These are phyloP conservation scores for Fusarium protoensiforme DNA, from an alignment of 2,329 filamentous ascomycete species.

Conservation along the genomic window DNA sequence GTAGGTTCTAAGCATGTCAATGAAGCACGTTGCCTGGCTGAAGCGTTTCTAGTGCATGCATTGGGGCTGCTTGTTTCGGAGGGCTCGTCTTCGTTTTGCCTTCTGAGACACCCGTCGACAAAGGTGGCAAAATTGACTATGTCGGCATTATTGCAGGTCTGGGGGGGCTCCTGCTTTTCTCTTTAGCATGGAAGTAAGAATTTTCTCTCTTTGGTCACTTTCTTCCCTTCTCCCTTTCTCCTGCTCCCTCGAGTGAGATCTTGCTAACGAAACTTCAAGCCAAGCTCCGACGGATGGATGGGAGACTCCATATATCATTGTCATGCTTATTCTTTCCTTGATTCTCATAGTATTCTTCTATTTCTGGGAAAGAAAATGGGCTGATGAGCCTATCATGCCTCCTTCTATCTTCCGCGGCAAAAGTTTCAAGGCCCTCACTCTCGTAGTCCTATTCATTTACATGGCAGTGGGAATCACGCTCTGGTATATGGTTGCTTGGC, in stretches of 20 bases:
- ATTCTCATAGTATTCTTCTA: slow-evolving; percentile 45
- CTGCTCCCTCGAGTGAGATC: not conserved
- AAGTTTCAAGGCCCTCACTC: slow-evolving; percentile 53
- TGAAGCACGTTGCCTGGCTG: not conserved
- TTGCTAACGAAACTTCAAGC: not conserved
- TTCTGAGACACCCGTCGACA: slow-evolving; percentile 29
- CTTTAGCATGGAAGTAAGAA: slow-evolving; percentile 60
- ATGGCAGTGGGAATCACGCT: slow-evolving; percentile 59
- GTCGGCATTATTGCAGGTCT: slow-evolving; percentile 55
- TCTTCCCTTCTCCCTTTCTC: not conserved
- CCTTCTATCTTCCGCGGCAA: slow-evolving; percentile 56
- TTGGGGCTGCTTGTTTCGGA: not conserved
- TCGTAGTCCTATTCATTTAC: slow-evolving; percentile 56
- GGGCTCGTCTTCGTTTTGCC: slow-evolving; percentile 18
- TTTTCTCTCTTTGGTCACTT: not conserved
- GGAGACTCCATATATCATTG: slow-evolving; percentile 53
- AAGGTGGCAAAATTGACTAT: slow-evolving; percentile 42
- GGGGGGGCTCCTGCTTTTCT: slow-evolving; percentile 56
- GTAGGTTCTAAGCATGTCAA: slow-evolving; percentile 32
- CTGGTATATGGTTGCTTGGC: slow-evolving; percentile 60
- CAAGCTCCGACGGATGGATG: slow-evolving; percentile 57
- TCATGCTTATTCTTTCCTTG: slow-evolving; percentile 50
- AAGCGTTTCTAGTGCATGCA: slow-evolving; percentile 5
- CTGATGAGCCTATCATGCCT: slow-evolving; percentile 56
- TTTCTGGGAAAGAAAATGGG: slow-evolving; percentile 54